Percentiles rank a stretch among this genome's conserved stretches.
These are phyloP conservation scores for Brassica rapa DNA, from an alignment of 345 rosid species.

Conservation along the genomic window DNA sequence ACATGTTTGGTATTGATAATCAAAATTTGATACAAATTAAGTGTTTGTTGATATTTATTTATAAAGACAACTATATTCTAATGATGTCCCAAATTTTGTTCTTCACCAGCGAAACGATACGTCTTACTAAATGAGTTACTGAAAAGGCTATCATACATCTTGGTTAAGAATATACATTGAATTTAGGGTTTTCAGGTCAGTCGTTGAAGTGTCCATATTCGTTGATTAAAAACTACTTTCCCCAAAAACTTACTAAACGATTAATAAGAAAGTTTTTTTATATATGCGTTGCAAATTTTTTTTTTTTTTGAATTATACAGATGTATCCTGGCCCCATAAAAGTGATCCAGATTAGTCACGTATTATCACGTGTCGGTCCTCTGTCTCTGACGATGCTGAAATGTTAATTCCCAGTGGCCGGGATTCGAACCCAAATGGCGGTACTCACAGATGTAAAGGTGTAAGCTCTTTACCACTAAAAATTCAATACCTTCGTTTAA, in stretches of 20 bases:
- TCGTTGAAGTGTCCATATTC: slow-evolving; percentile 8
- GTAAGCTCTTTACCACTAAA: too few relatives aligned
- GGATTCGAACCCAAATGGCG: too few relatives aligned
- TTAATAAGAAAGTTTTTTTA: background rate
- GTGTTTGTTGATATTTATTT: background rate
- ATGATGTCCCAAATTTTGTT: background rate
- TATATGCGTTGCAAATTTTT: background rate
- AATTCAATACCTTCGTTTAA: background rate
- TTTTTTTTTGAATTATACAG: too few relatives aligned
- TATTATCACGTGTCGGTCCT: too few relatives aligned
- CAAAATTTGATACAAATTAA: background rate
- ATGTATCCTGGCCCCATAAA: too few relatives aligned
- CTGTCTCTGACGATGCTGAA: too few relatives aligned
- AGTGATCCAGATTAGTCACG: too few relatives aligned
- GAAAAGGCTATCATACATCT: background rate
- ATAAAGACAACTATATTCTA: background rate
- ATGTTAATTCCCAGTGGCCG: too few relatives aligned
- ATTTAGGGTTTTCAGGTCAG: background rate
- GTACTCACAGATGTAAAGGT: too few relatives aligned
- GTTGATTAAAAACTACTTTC: slow-evolving; percentile 2
- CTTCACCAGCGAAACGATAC: background rate
- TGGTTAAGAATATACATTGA: slow-evolving; percentile 4
- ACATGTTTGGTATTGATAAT: slow-evolving; percentile 14
- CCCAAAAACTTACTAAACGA: slow-evolving; percentile 1
- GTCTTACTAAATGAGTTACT: background rate